Evolutionary conservation across 2,329 filamentous ascomycete species (phyloP).

Genomic region (Aspergillus melleus): DNA sequence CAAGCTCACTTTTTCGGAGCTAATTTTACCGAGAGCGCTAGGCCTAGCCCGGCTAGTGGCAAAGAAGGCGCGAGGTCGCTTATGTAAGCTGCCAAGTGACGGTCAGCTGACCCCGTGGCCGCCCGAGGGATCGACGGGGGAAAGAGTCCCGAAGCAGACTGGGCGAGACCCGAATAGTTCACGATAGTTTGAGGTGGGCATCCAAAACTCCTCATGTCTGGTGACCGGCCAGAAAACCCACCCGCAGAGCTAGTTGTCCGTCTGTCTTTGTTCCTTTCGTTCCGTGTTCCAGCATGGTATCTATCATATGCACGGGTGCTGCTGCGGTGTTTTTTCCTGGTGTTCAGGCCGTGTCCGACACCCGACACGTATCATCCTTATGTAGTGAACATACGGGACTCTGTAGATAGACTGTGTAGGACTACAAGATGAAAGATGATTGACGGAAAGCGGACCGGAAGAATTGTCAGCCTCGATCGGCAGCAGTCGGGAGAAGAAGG

Average conservation of each 20-base stretch:
- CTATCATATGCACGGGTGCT: too few relatives aligned
- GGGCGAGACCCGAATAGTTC: constrained; percentile 1
- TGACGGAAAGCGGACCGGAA: neutral
- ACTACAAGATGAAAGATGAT: neutral
- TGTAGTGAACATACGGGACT: too few relatives aligned
- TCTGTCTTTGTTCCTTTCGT: too few relatives aligned
- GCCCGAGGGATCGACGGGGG: constrained; percentile 5
- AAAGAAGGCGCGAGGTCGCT: neutral
- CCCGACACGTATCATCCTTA: too few relatives aligned
- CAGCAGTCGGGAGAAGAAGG: constrained; percentile 4
- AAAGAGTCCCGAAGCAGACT: constrained; percentile 6
- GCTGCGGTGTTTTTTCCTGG: too few relatives aligned
- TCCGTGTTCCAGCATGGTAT: too few relatives aligned
- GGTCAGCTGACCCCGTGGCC: neutral
- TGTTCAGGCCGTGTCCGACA: too few relatives aligned
- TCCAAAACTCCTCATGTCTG: constrained; percentile 21
- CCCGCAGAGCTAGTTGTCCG: neutral
- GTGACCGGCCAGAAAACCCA: constrained; percentile 21
- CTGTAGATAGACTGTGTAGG: too few relatives aligned
- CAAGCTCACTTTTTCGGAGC: constrained; percentile 30
- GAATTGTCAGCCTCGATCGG: too few relatives aligned
- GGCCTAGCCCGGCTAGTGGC: neutral
- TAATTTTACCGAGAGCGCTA: constrained; percentile 26
- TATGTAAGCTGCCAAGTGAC: constrained; percentile 1
- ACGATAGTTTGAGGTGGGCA: constrained; percentile 7